These are phyloP conservation scores for Aspergillus persii DNA, from an alignment of 2,329 filamentous ascomycete species.

Conservation along the genomic window DNA sequence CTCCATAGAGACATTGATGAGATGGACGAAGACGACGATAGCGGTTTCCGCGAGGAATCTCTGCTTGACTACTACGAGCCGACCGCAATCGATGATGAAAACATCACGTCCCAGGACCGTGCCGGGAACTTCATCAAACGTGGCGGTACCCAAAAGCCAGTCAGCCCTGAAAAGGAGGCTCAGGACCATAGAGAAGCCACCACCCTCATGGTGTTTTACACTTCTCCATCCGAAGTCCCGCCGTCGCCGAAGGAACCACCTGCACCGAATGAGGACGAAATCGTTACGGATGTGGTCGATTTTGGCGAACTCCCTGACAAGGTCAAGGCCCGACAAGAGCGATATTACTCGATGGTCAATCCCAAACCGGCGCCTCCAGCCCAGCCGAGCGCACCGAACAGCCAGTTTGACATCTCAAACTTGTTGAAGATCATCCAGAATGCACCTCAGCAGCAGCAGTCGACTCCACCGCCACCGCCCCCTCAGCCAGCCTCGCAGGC, in stretches of 20 bases:
- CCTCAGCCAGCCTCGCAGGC: conserved; percentile 19
- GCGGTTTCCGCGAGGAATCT: conserved; percentile 43
- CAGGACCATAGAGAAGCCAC: conserved; percentile 48
- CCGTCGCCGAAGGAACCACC: conserved; percentile 48
- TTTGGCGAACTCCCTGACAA: conserved; percentile 46
- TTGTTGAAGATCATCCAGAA: conserved; percentile 42
- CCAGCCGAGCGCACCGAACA: conserved; percentile 22
- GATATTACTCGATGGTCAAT: conserved; percentile 39
- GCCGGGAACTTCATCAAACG: conserved; percentile 42
- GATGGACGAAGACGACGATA: conserved; percentile 60
- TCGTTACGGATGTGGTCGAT: conserved; percentile 30
- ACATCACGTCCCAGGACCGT: conserved; percentile 34
- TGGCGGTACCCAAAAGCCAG: conserved; percentile 39
- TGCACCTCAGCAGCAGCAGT: conserved; percentile 30
- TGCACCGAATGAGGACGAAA: conserved; percentile 36
- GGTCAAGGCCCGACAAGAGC: conserved; percentile 42
- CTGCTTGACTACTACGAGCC: conserved; percentile 34
- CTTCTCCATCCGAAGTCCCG: conserved; percentile 46
- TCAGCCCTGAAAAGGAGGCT: conserved; percentile 41
- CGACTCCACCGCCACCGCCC: conserved; percentile 28
- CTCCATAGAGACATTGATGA: conserved; percentile 56
- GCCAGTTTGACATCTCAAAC: conserved; percentile 39
- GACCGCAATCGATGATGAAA: conserved; percentile 40
- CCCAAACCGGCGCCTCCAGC: conserved; percentile 27
- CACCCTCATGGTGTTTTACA: conserved; percentile 50